Percentiles rank a stretch among this genome's conserved stretches.
Evolutionary conservation across 2,329 filamentous ascomycete genomes (phyloP).

Genomic region (Fusarium begoniae): DNA sequence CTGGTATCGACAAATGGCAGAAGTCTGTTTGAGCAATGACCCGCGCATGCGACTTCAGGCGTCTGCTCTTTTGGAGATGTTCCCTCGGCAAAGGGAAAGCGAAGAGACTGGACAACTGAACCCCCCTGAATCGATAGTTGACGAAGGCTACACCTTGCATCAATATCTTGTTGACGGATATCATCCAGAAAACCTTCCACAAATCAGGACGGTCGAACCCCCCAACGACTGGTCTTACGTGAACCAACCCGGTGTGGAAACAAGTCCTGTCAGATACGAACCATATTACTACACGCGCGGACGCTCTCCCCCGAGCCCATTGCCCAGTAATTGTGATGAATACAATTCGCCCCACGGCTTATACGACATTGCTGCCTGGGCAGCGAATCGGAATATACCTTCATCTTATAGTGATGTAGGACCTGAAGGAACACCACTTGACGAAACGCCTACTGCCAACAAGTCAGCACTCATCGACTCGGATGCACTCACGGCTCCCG

Average conservation of each 20-base stretch:
- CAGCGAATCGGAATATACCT: constrained; percentile 50
- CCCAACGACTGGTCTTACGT: constrained; percentile 56
- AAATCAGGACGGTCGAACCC: constrained; percentile 53
- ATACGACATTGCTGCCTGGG: constrained; percentile 49
- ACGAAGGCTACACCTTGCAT: constrained; percentile 52
- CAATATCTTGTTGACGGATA: constrained; percentile 52
- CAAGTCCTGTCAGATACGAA: constrained; percentile 50
- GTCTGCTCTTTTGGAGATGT: constrained; percentile 73
- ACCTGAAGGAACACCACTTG: constrained; percentile 31
- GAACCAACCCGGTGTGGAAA: constrained; percentile 50
- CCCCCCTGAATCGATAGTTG: constrained; percentile 50
- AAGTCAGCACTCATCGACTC: constrained; percentile 23
- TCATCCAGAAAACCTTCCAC: constrained; percentile 46
- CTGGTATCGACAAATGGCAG: constrained; percentile 81
- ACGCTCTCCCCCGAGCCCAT: constrained; percentile 63
- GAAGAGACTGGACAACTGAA: constrained; percentile 30
- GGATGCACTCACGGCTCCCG: constrained; percentile 2
- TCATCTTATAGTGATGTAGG: constrained; percentile 52
- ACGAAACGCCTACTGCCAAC: constrained; percentile 37
- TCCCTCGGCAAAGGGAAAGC: constrained; percentile 58
- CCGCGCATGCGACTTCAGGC: constrained; percentile 80
- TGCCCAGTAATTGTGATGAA: constrained; percentile 55
- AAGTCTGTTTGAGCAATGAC: constrained; percentile 77
- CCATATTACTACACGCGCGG: constrained; percentile 60
- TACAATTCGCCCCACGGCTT: constrained; percentile 44